Percentiles rank a stretch among this genome's conserved stretches.
Evolutionary conservation across 2,329 filamentous ascomycete genomes (phyloP).

Genomic region (Phialophora verrucosa): DNA sequence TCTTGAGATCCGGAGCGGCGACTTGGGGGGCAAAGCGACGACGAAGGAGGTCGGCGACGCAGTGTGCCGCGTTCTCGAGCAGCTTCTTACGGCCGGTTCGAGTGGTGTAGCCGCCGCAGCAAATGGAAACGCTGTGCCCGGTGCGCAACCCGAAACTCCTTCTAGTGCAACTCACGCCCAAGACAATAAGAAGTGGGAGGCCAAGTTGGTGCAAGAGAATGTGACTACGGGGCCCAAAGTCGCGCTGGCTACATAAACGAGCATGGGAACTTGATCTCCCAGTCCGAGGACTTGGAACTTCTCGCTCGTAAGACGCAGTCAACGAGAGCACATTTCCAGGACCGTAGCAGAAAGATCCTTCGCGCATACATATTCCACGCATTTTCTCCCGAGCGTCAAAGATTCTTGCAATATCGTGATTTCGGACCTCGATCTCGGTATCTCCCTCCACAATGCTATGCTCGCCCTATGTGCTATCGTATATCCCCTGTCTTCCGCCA

Average conservation of each 20-base stretch:
- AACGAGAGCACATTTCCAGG: neutral
- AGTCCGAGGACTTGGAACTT: neutral
- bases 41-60: constrained; percentile 91
- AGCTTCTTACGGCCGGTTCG: constrained; percentile 27
- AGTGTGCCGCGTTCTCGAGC: constrained; percentile 71
- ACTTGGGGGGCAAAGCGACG: constrained; percentile 94
- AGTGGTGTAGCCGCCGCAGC: neutral
- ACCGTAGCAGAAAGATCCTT: neutral
- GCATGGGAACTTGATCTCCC: no score
- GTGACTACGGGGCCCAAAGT: constrained; percentile 24
- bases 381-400: neutral
- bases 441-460: neutral
- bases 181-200: constrained; percentile 29
- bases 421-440: neutral
- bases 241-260: constrained; percentile 17
- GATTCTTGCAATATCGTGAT: neutral
- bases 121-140: constrained; percentile 6
- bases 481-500: neutral
- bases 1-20: constrained; percentile 71
- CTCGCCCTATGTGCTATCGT: neutral
- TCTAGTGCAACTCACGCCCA: constrained; percentile 13
- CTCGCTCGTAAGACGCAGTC: neutral
- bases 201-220: constrained; percentile 26
- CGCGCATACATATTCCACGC: neutral
- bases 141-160: neutral